These are phyloP conservation scores for Plasmodium berghei DNA, from an alignment of 169 alveolate genomes.

Conservation along the genomic window DNA sequence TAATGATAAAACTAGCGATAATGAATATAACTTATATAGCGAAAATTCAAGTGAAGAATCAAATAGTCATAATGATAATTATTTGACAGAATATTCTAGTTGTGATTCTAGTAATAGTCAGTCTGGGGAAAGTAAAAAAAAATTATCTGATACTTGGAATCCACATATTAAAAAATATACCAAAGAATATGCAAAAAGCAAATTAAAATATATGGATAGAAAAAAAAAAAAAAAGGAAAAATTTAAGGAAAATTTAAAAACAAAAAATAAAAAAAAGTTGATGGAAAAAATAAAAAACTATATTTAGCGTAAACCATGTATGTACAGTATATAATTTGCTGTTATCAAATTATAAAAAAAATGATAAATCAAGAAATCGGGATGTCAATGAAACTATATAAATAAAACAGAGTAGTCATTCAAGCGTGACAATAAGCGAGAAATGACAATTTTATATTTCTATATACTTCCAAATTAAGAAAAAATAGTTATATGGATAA, in stretches of 20 bases:
- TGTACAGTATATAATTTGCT: neutral
- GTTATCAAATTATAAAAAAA: too few relatives aligned
- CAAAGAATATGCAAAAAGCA: constrained; percentile 57
- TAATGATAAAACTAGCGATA: neutral
- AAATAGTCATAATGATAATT: neutral
- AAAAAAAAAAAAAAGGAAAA: constrained; percentile 64
- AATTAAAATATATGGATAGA: constrained; percentile 55
- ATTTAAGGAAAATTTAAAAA: constrained; percentile 67
- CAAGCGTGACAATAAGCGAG: too few relatives aligned
- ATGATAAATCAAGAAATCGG: too few relatives aligned
- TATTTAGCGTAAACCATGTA: neutral
- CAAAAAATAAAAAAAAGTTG: constrained; percentile 67
- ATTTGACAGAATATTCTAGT: constrained; percentile 35
- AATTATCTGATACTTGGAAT: constrained; percentile 65
- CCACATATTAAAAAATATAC: constrained; percentile 68
- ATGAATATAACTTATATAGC: neutral
- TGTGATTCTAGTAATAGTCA: constrained; percentile 1
- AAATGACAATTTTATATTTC: too few relatives aligned
- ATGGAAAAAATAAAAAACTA: constrained; percentile 69
- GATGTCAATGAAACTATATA: too few relatives aligned
- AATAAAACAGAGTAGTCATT: too few relatives aligned
- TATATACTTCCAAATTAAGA: too few relatives aligned
- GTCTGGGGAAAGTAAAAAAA: constrained; percentile 23
- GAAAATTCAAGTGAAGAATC: neutral
- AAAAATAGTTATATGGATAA: too few relatives aligned